Base-by-base conservation (phyloP, 2,329 filamentous ascomycete genomes). In the Shiraia sp. region DNA sequence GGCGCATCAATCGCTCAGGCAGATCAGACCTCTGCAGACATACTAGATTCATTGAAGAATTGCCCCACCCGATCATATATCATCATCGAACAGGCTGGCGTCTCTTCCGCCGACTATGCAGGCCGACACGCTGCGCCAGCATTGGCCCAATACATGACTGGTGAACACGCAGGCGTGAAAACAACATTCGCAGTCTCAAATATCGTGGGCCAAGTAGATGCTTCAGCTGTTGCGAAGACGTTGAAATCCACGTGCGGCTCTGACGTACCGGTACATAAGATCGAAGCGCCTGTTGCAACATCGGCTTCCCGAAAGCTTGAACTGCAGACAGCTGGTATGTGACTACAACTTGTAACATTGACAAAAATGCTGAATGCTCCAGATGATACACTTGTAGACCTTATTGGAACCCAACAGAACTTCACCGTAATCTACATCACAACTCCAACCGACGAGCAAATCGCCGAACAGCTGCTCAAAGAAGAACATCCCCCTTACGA, bases 371-470 rank as follows among this genome's bases (percentile, higher is more conserved):
- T 55, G 22, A 60, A 43, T 28, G 14, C 10, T 29, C 14, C 36
- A 65, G 63, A 65, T 40, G 40, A 49, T 14, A 38, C 38, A 28
- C 41, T 66, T 9, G 59, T 60, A 14, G 40, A 55, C 22, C 45
- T 54, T 33, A 51, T 67, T 34, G 34, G 63, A 78, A n/a, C 71
- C 73, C n/a, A 64, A 66, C 50, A 72, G 10, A 76, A 77, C 48
- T 92, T 88, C 70, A 93, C 88, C 0, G 77, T 96, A 41, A 73
- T 96, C 49, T 89, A 90, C 67, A 79, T 83, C 32, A 88, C 86
- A 6, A 84, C 82, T 0, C 81, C 85, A 1, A 69, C 70, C 31
- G 68, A 53, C 38, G 53, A 54, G 25, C 51, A 47, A 24, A 49
- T 53, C 33, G 53, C 53, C 59, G 41, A 69, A 25, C 49, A 49